These are phyloP conservation scores for Eremochloa ophiuroides DNA, from an alignment of 176 grass and related monocot genomes.

Conservation along the genomic window DNA sequence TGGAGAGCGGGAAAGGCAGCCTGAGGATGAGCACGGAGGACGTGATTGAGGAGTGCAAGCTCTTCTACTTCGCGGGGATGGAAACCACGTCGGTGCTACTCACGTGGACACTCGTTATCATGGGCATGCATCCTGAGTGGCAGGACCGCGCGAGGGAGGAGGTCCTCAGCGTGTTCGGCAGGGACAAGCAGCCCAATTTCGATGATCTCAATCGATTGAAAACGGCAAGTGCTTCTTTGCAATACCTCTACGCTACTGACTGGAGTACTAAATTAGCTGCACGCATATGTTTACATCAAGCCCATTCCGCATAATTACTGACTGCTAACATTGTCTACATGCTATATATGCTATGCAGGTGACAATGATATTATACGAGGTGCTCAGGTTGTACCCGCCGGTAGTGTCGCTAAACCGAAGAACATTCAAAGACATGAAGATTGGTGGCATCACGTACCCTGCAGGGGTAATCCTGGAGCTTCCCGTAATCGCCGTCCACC, in stretches of 20 bases:
- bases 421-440: conserved; percentile 42
- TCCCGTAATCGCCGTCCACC: conserved; percentile 52
- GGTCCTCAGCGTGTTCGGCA: no score
- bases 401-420: conserved; percentile 10
- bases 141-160: conserved; percentile 58
- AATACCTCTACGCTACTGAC: no score
- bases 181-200: conserved; percentile 33
- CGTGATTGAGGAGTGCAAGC: no score
- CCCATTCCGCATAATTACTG: no score
- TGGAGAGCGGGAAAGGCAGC: no score
- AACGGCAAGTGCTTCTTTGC: conserved; percentile 32
- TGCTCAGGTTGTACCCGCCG: conserved; percentile 72
- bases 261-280: no score
- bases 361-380: conserved; percentile 76
- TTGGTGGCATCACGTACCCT: conserved; percentile 54
- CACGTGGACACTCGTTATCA: conserved; percentile 57
- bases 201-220: conserved; percentile 52
- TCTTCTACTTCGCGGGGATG: conserved; percentile 75
- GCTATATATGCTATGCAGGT: conserved; percentile 25
- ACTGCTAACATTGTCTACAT: neutral
- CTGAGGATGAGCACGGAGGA: no score
- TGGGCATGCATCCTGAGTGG: conserved; percentile 56
- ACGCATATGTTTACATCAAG: no score
- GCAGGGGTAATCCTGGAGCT: conserved; percentile 45
- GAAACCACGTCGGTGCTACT: conserved; percentile 71